A percentile compares a stretch with the other conserved stretches of the same genome.
These are phyloP conservation scores for Diatrype stigma DNA, from an alignment of 2,329 filamentous ascomycete species.

Conservation along the genomic window DNA sequence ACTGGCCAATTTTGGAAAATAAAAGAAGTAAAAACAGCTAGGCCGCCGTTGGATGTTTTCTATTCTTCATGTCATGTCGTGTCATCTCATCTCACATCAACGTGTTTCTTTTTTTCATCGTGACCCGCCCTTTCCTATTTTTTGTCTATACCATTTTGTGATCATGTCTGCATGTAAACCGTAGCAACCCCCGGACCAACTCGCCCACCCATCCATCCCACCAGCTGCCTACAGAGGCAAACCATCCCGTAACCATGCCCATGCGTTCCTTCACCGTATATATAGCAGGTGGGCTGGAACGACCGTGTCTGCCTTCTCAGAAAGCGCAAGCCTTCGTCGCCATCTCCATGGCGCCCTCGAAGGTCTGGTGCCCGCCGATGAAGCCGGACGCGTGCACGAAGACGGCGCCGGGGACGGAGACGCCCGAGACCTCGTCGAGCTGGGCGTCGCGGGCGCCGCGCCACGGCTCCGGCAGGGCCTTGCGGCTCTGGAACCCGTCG, in stretches of 20 bases:
- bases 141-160: neutral
- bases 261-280: neutral
- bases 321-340: slow-evolving; percentile 66
- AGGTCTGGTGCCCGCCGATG: slow-evolving; percentile 91
- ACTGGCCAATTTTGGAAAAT: too few relatives aligned
- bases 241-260: neutral
- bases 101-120: neutral
- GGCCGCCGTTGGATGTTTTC: too few relatives aligned
- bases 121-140: neutral
- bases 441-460: slow-evolving; percentile 84
- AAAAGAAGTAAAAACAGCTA: too few relatives aligned
- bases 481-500: slow-evolving; percentile 87
- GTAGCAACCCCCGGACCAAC: neutral
- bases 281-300: neutral
- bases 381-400: slow-evolving; percentile 95
- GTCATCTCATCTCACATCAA: too few relatives aligned
- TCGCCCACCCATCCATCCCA: too few relatives aligned
- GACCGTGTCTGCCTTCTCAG: slow-evolving; percentile 13
- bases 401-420: slow-evolving; percentile 70
- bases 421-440: slow-evolving; percentile 66
- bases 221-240: too few relatives aligned
- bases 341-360: slow-evolving; percentile 83
- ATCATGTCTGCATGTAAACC: neutral
- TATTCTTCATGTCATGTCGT: too few relatives aligned
- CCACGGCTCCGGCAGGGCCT: slow-evolving; percentile 87